phyloP scores from a whole-genome alignment of 192 early-diverging fungal species.

The Jimgerdemannia lactiflua region DNA sequence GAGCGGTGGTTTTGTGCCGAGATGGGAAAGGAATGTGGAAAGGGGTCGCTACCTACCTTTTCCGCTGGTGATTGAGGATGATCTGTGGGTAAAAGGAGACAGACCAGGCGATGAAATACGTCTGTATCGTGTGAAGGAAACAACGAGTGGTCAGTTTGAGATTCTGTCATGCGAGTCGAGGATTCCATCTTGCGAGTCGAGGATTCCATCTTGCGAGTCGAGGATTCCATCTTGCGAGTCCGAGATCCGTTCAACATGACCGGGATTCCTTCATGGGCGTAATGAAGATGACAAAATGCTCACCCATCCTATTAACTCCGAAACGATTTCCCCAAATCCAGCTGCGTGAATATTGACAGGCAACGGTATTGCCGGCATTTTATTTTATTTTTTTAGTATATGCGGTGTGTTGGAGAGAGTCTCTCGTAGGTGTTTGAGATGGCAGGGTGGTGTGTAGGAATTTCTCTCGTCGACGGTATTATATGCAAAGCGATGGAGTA shows the following conservation, averaged over 20 bases:
- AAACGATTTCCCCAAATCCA: neutral
- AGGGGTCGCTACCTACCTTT: constrained; percentile 38
- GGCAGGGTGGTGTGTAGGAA: too few species aligned
- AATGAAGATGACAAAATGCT: neutral
- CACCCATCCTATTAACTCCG: neutral
- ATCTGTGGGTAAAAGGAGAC: constrained; percentile 87
- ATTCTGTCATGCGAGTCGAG: too few species aligned
- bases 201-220: too few species aligned
- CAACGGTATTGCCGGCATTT: neutral
- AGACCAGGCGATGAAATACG: constrained; percentile 85
- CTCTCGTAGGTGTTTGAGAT: too few species aligned
- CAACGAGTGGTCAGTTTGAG: neutral
- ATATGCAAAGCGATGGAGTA: too few species aligned
- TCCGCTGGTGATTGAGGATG: constrained; percentile 72
- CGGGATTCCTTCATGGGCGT: neutral
- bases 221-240: too few species aligned
- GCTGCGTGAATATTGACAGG: neutral
- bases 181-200: too few species aligned
- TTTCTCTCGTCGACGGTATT: too few species aligned
- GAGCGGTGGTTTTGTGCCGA: neutral
- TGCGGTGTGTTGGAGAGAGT: too few species aligned
- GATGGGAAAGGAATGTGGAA: neutral
- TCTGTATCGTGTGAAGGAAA: neutral
- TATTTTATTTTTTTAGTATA: too few species aligned
- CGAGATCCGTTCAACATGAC: neutral